Evolutionary conservation across 164 flowering plant species (phyloP).

Genomic region (Vitis riparia): DNA sequence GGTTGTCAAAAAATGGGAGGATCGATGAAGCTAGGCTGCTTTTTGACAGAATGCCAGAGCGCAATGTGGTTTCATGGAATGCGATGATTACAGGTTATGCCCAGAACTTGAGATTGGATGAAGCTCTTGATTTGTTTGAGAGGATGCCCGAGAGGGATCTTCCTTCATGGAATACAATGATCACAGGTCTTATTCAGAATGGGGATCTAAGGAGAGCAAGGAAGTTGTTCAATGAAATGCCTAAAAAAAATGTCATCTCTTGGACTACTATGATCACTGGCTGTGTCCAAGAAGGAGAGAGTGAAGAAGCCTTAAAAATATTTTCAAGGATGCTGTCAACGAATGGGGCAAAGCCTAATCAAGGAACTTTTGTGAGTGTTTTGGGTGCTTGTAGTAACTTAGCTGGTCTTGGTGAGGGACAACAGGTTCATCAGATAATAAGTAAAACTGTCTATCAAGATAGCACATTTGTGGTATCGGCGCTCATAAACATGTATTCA

Average conservation of each 20-base stretch:
- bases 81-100: conserved; percentile 38
- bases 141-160: conserved; percentile 32
- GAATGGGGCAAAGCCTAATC: conserved; percentile 26
- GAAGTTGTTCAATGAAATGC: conserved; percentile 25
- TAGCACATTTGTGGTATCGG: conserved; percentile 23
- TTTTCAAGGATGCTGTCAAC: conserved; percentile 22
- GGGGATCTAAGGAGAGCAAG: conserved; percentile 23
- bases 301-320: conserved; percentile 31
- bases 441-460: conserved; percentile 23
- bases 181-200: conserved; percentile 34
- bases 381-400: conserved; percentile 39
- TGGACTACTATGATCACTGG: conserved; percentile 43
- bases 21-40: conserved; percentile 33
- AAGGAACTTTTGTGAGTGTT: conserved; percentile 32
- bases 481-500: conserved; percentile 41
- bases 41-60: conserved; percentile 34
- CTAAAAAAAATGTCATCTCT: conserved; percentile 27
- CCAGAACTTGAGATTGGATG: conserved; percentile 28
- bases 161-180: conserved; percentile 39
- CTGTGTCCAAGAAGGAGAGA: conserved; percentile 24
- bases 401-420: conserved; percentile 39
- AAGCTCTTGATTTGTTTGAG: conserved; percentile 32
- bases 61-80: conserved; percentile 39
- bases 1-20: conserved; percentile 31
- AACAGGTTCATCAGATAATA: conserved; percentile 36